Evolutionary conservation across 352 stramenopile genomes (phyloP).

Genomic region (Phytophthora cryptogea): DNA sequence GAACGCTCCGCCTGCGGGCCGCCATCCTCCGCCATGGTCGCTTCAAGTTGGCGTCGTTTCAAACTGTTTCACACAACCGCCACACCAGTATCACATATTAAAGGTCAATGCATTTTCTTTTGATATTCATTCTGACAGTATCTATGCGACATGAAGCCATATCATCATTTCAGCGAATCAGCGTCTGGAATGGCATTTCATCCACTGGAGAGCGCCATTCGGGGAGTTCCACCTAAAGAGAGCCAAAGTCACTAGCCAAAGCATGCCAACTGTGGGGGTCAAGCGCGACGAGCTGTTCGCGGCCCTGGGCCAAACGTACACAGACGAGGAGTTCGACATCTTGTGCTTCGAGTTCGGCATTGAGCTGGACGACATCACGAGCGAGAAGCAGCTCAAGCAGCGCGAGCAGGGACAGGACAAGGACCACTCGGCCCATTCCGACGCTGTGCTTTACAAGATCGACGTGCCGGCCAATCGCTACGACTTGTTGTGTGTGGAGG

Average conservation of each 20-base stretch:
- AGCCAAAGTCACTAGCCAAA: conserved; percentile 24
- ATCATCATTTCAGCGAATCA: conserved; percentile 12
- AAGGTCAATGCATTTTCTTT: no score
- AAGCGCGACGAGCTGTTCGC: conserved; percentile 98
- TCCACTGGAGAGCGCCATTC: conserved; percentile 33
- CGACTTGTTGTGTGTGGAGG: conserved; percentile 99
- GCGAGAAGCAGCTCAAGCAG: conserved; percentile 86
- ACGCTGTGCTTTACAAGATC: conserved; percentile 99
- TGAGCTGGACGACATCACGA: conserved; percentile 95
- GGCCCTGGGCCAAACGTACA: conserved; percentile 97
- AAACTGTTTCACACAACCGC: neutral
- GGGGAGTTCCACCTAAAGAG: conserved; percentile 12
- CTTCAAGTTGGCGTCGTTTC: conserved; percentile 23
- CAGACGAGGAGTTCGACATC: conserved; percentile 99
- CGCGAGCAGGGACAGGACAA: conserved; percentile 79
- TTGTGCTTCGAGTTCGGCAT: conserved; percentile 99
- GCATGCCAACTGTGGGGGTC: conserved; percentile 98
- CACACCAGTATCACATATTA: no score
- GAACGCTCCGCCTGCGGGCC: conserved; percentile 42
- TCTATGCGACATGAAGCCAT: conserved; percentile 5
- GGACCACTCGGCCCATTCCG: conserved; percentile 61
- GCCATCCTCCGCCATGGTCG: conserved; percentile 19
- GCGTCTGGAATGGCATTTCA: conserved; percentile 2
- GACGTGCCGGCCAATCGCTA: conserved; percentile 99
- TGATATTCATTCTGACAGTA: neutral